Conservation (phyloP, 306 rosid genomes). For the Luffa acutangula region DNA sequence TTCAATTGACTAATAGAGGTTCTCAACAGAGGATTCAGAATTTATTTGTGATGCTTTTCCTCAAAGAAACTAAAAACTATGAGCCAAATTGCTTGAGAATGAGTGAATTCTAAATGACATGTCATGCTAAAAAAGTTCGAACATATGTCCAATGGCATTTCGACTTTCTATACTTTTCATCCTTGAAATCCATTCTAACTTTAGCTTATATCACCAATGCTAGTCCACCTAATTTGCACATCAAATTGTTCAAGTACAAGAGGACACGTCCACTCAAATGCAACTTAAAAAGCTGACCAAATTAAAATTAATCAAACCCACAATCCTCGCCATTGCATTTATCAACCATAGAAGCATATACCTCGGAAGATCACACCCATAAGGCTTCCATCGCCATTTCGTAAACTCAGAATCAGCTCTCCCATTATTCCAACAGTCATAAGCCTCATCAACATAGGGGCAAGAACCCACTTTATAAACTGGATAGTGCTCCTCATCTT, state of each 20-base stretch:
- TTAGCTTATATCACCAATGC: background rate
- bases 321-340: background rate
- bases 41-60: no score
- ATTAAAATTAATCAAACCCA: no score
- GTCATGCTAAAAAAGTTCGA: no score
- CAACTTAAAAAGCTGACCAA: no score
- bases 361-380: constrained; percentile 81
- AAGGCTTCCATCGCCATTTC: constrained; percentile 93
- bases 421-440: constrained; percentile 67
- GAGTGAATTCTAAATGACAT: no score
- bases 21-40: no score
- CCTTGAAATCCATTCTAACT: background rate
- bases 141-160: no score
- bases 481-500: constrained; percentile 55
- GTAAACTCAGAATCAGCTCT: constrained; percentile 53
- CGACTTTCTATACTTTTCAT: background rate
- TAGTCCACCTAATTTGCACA: background rate
- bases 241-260: background rate
- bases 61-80: no score
- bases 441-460: constrained; percentile 90
- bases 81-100: no score
- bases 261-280: background rate
- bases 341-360: constrained; percentile 2
- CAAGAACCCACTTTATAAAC: constrained; percentile 67
- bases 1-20: no score